Percentiles rank a stretch among this genome's conserved stretches.
Evolutionary conservation across 331 rosid genomes (phyloP).

Genomic region (Malus hybrid): DNA sequence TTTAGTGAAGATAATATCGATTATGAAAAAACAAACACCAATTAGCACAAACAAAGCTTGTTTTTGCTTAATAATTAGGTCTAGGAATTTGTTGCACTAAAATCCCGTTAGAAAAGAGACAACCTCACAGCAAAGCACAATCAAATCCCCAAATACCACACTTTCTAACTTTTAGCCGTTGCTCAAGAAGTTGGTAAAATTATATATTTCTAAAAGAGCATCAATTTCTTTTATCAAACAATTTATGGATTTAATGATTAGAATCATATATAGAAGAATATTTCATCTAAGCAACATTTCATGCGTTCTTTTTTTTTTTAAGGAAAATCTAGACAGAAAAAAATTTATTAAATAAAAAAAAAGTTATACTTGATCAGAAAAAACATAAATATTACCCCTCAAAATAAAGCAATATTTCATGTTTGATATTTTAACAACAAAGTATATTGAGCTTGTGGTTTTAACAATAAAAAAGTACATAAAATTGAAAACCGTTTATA

Average conservation of each 20-base stretch:
- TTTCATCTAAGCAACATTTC: not conserved
- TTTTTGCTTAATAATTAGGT: not conserved
- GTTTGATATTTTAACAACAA: no score
- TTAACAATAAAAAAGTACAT: no score
- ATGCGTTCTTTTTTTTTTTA: not conserved
- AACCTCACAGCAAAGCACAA: constrained; percentile 7
- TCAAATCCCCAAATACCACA: not conserved
- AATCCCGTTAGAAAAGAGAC: constrained; percentile 14
- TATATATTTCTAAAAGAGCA: not conserved
- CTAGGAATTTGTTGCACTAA: not conserved
- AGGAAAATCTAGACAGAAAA: no score
- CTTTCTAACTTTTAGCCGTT: constrained; percentile 37
- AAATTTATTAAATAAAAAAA: no score
- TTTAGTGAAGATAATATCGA: no score
- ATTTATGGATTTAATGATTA: not conserved
- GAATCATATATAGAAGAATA: not conserved
- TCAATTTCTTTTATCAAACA: not conserved
- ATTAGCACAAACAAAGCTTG: not conserved
- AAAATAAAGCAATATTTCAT: no score
- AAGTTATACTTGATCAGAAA: no score
- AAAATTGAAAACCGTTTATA: no score
- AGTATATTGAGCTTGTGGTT: no score
- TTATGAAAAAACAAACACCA: not conserved
- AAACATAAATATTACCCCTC: no score
- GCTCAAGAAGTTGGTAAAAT: constrained; percentile 1